Conservation (phyloP, 1,284 basidiomycete genomes). For the Sanguinoderma infundibulare region DNA sequence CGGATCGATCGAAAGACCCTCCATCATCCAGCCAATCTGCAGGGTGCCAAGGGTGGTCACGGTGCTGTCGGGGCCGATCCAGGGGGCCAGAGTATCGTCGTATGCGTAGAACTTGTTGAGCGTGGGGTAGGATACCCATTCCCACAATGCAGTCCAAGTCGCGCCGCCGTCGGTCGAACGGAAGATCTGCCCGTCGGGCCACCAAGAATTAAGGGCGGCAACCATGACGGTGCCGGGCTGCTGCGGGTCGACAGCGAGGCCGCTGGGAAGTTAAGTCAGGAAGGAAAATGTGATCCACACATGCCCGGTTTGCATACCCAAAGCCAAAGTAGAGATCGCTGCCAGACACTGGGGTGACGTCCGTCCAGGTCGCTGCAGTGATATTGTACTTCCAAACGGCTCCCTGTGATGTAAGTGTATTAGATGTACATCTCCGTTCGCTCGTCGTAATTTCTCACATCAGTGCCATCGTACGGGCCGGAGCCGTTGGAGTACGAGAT, state of each 20-base stretch:
- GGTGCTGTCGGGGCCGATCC: conserved; percentile 54
- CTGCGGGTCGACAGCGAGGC: conserved; percentile 61
- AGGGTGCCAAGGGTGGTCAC: conserved; percentile 37
- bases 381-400: conserved; percentile 49
- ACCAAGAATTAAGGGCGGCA: conserved; percentile 60
- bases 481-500: conserved; percentile 57
- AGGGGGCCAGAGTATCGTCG: conserved; percentile 57
- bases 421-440: not conserved
- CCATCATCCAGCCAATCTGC: conserved; percentile 46
- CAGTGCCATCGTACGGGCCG: conserved; percentile 59
- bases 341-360: conserved; percentile 39
- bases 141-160: conserved; percentile 63
- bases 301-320: conserved; percentile 20
- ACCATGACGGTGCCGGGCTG: conserved; percentile 70
- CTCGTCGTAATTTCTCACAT: conserved; percentile 15
- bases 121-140: conserved; percentile 51
- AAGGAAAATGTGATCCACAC: not conserved
- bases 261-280: conserved; percentile 49
- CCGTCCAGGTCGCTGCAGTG: conserved; percentile 52
- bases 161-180: conserved; percentile 58
- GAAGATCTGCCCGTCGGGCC: conserved; percentile 71
- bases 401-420: conserved; percentile 21
- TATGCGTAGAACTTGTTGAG: conserved; percentile 60
- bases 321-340: conserved; percentile 37
- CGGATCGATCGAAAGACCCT: conserved; percentile 61